Base-by-base conservation (phyloP, 1,139 yeast species). In the Pichia sp. region DNA sequence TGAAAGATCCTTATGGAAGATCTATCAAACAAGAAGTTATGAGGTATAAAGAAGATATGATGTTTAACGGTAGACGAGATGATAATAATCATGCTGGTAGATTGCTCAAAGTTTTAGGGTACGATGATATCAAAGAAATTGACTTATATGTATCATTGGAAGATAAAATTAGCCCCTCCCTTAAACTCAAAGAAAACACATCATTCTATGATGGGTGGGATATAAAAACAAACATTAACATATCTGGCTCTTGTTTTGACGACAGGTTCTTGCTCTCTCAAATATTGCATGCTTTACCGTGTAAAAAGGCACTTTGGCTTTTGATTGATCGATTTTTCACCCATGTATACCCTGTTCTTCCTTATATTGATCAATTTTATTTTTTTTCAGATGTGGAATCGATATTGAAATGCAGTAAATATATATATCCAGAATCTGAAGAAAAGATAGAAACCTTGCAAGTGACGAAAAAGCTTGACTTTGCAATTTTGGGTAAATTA, bases 1-100 rank as follows among this genome's bases (percentile, higher is more conserved):
- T 67, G 44, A 68, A 68, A 42, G 84, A 77, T 52, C 64, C 63
- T 1, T 76, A 66, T 19, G 55, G 72, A 28, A 56, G 60, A 15
- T 58, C 66, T 8, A 48, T 66, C 20, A 57, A 66, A 54, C 47
- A 51, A 38, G 52, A 50, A 35, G 50, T 56, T n/a, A 34, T 56
- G 18, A 58, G 57, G 21, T 49, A 52, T 31, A 61, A 58, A 38
- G 63, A 58, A 39, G 57, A 55, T 30, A 14, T 19, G n/a, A 32
- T 38, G 24, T 34, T 28, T 21, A 28, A 45, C 17, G 43, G 49
- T 7, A 50, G 50, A 15, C 54, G 54, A 35, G 55, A 50, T 20
- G 48, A 50, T 24, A 6, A 24, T 1, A 56, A 58, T 7, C 59
- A 67, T 42, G 49, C 56, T 26, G 53, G 54, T 20, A 53, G 60